Conservation (phyloP, 176 grass and related monocot species). For the Pontederia paniculata region DNA sequence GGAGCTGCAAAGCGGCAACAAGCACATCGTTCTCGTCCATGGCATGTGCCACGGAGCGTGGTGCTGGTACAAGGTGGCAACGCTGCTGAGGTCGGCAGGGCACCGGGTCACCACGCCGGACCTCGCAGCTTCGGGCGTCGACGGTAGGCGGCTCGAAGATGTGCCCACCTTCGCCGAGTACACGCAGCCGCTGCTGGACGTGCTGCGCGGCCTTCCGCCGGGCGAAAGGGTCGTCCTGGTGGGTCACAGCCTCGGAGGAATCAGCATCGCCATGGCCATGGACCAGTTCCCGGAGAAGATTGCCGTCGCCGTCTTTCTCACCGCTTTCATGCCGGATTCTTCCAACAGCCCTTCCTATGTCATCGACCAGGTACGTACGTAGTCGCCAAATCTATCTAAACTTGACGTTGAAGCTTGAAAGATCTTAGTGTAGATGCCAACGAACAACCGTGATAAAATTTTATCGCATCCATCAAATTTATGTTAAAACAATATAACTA, state of each 20-base stretch:
- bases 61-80: too few relatives aligned
- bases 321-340: slow-evolving; percentile 55
- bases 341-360: slow-evolving; percentile 29
- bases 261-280: slow-evolving; percentile 46
- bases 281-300: slow-evolving; percentile 77
- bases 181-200: slow-evolving; percentile 45
- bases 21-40: slow-evolving; percentile 65
- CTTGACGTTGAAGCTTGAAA: too few relatives aligned
- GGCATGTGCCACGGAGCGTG: slow-evolving; percentile 47
- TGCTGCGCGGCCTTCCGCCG: slow-evolving; percentile 31
- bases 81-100: too few relatives aligned
- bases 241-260: slow-evolving; percentile 69
- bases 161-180: slow-evolving; percentile 62
- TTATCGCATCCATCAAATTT: too few relatives aligned
- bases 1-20: not conserved
- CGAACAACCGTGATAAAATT: too few relatives aligned
- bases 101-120: too few relatives aligned
- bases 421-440: too few relatives aligned
- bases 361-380: slow-evolving; percentile 47
- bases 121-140: slow-evolving; percentile 59
- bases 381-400: too few relatives aligned
- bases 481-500: too few relatives aligned
- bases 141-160: slow-evolving; percentile 38
- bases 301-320: slow-evolving; percentile 55
- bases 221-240: slow-evolving; percentile 52